Base-by-base conservation (phyloP, 257 asterid species). In the Rhazya stricta region DNA sequence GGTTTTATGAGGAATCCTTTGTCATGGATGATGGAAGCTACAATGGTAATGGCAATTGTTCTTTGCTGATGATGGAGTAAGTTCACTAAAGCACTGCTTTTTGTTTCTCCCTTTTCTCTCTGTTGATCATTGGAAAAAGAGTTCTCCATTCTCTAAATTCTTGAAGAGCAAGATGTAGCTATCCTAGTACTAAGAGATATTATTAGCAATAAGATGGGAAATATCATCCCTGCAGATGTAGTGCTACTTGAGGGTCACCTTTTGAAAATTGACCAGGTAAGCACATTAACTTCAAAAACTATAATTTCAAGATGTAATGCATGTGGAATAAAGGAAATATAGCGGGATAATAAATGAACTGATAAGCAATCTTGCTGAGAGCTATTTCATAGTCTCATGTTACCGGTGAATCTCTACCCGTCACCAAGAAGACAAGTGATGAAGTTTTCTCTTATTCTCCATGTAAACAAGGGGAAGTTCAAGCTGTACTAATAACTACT, bases 1-100 rank as follows among this genome's bases (percentile, higher is more conserved):
- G 48, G 83, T 76, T 80, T 80, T 75, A 72, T 80, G 74, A 76
- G 83, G 80, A 79, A 79, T 79, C 83, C 83, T 13, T 69, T 79
- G 79, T 79, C 83, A 39, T 75, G 79, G 83, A 77, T 79, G 27
- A 75, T 79, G 83, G 83, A 79, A 70, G 80, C 80, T 27, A 80
- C 83, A 10, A 77, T 77, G 23, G 48, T 67, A 56, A 80, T 76
- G 72, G 78, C 79, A 46, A 70, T 79, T 41, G 69, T 25, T 27
- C 79, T 79, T n/a, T 50, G 79, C 79, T 16, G 70, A 75, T 75
- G 83, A 77, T 8, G 83, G 79, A 70, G 83, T 79, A 70, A 79
- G 79, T 79, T 79, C 23, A 68, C n/a, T 32, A 32, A 42, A 68
- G 9, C 76, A 53, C 30, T n/a, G n/a, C n/a, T n/a, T n/a, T n/a